A percentile compares a stretch with the other conserved stretches of the same genome.
Conservation (phyloP, 106 monocot genomes). For the Acorus calamus region DNA sequence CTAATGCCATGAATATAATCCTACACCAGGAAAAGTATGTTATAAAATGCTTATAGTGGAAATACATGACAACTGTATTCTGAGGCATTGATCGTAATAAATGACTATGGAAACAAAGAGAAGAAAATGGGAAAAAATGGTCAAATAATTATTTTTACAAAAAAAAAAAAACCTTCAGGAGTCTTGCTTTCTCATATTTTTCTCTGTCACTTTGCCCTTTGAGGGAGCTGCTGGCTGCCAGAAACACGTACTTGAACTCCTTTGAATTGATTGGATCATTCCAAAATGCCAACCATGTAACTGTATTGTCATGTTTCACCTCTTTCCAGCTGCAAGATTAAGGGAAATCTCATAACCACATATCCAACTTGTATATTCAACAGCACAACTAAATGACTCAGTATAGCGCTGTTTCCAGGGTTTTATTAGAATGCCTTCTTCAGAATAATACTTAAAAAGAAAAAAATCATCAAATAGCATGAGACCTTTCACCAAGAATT, state of each 20-base stretch:
- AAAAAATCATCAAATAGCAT: not conserved
- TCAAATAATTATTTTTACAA: not conserved
- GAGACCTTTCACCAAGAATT: conserved; percentile 75
- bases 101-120: not conserved
- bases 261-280: conserved; percentile 86
- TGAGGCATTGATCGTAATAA: too few relatives aligned
- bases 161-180: conserved; percentile 56
- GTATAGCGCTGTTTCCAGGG: too few relatives aligned
- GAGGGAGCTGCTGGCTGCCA: conserved; percentile 88
- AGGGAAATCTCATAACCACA: not conserved
- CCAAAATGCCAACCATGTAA: conserved; percentile 98
- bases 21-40: conserved; percentile 25
- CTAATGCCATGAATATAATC: conserved; percentile 67
- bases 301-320: conserved; percentile 84
- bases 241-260: conserved; percentile 92
- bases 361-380: not conserved
- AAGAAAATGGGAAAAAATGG: not conserved
- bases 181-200: conserved; percentile 92
- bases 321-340: conserved; percentile 77
- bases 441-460: not conserved
- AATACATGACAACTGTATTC: not conserved
- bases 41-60: not conserved
- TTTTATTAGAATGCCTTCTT: too few relatives aligned
- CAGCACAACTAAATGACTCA: too few relatives aligned
- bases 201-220: conserved; percentile 97